Percentiles rank a stretch among this genome's conserved stretches.
phyloP scores from a whole-genome alignment of 164 flowering plant species.

The Vitis amurensis region DNA sequence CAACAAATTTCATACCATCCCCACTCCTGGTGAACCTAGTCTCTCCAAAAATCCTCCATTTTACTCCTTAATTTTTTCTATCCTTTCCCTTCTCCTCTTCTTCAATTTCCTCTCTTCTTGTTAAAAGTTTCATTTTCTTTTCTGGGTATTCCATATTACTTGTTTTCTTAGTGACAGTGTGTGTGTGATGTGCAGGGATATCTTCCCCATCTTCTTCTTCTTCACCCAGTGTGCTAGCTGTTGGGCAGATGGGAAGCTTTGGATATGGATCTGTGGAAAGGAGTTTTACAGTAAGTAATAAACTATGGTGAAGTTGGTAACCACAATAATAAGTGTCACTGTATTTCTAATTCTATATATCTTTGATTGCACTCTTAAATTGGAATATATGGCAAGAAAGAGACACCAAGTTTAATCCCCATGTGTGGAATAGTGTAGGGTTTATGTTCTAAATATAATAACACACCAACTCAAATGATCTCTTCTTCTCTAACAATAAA shows the following conservation, averaged over 20 bases:
- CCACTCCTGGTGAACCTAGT: slow-evolving; percentile 3
- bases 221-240: slow-evolving; percentile 32
- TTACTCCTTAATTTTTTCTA: no score
- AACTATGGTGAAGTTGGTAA: neutral
- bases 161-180: neutral
- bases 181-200: slow-evolving; percentile 29
- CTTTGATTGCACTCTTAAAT: neutral
- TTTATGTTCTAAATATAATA: neutral
- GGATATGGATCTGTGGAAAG: slow-evolving; percentile 78
- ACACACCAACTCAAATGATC: neutral
- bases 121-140: neutral
- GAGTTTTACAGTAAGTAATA: slow-evolving; percentile 59
- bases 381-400: neutral
- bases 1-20: slow-evolving; percentile 27
- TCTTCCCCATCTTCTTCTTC: slow-evolving; percentile 36
- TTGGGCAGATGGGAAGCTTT: slow-evolving; percentile 51
- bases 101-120: neutral
- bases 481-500: neutral
- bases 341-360: neutral
- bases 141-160: neutral
- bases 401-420: neutral
- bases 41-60: neutral
- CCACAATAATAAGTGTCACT: neutral
- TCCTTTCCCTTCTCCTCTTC: neutral
- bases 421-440: neutral